Evolutionary conservation across 768 basidiomycete species (phyloP).

Genomic region (Galerina sulciceps): DNA sequence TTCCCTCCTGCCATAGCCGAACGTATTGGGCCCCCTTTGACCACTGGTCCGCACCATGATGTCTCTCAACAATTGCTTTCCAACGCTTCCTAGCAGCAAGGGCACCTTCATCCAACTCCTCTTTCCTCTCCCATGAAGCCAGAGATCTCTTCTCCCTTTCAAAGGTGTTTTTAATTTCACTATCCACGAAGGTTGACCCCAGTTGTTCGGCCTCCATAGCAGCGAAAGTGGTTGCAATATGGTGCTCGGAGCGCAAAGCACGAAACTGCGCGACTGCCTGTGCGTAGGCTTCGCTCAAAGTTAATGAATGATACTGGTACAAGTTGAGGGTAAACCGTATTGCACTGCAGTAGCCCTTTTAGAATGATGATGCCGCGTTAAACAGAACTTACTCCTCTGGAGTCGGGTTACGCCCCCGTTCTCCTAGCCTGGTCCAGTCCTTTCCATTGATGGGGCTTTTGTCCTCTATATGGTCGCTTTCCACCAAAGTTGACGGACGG

Average conservation of each 20-base stretch:
- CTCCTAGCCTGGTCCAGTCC: slow-evolving; percentile 79
- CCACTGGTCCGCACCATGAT: slow-evolving; percentile 56
- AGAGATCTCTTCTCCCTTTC: slow-evolving; percentile 64
- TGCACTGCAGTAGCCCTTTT: slow-evolving; percentile 50
- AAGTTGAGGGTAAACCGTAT: slow-evolving; percentile 83
- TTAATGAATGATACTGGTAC: slow-evolving; percentile 60
- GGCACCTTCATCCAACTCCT: slow-evolving; percentile 61
- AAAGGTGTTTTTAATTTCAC: slow-evolving; percentile 65
- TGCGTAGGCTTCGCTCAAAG: slow-evolving; percentile 82
- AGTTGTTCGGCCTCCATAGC: slow-evolving; percentile 78
- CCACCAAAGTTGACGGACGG: slow-evolving; percentile 76
- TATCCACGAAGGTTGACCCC: slow-evolving; percentile 66
- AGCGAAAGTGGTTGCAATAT: slow-evolving; percentile 77
- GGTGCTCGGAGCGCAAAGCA: slow-evolving; percentile 82
- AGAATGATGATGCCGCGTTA: slow-evolving; percentile 8
- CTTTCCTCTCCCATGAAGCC: slow-evolving; percentile 59
- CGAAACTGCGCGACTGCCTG: slow-evolving; percentile 85
- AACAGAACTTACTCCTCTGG: slow-evolving; percentile 82
- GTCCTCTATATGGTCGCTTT: slow-evolving; percentile 61
- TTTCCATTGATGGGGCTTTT: slow-evolving; percentile 60
- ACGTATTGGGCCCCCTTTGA: slow-evolving; percentile 77
- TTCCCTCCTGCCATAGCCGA: slow-evolving; percentile 71
- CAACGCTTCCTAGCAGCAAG: slow-evolving; percentile 75
- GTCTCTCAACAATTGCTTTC: slow-evolving; percentile 65
- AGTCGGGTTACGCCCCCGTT: slow-evolving; percentile 80